These are phyloP conservation scores for Lactuca sativa DNA, from an alignment of 129 eudicot species.

Conservation along the genomic window DNA sequence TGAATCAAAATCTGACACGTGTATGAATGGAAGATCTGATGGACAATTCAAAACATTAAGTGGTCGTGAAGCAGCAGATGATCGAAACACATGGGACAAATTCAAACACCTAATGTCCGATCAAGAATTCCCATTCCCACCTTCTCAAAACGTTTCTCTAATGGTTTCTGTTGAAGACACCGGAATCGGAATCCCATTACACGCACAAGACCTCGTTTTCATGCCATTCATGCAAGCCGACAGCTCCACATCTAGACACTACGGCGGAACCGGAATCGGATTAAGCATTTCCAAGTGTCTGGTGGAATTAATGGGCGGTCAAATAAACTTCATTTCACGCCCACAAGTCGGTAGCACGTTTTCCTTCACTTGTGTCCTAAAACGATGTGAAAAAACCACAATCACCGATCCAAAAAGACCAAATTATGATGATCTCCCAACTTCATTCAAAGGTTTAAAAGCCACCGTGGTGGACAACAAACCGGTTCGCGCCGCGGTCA, in stretches of 20 bases:
- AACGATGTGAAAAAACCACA: slow-evolving; percentile 41
- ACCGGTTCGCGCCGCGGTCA: slow-evolving; percentile 66
- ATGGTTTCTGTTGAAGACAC: slow-evolving; percentile 85
- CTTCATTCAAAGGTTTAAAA: slow-evolving; percentile 56
- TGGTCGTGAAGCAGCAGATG: slow-evolving; percentile 73
- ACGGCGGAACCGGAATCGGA: slow-evolving; percentile 91
- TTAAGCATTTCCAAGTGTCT: slow-evolving; percentile 82
- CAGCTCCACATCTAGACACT: slow-evolving; percentile 79
- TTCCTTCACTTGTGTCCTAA: slow-evolving; percentile 60
- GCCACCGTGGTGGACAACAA: slow-evolving; percentile 69
- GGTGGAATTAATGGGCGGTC: slow-evolving; percentile 85
- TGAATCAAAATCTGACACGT: slow-evolving; percentile 44
- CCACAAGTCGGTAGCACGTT: slow-evolving; percentile 81
- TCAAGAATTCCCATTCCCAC: slow-evolving; percentile 38
- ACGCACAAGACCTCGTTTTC: slow-evolving; percentile 69
- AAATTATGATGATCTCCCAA: slow-evolving; percentile 46
- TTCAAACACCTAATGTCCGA: slow-evolving; percentile 53
- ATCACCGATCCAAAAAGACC: slow-evolving; percentile 38
- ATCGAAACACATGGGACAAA: slow-evolving; percentile 62
- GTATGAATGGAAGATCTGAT: slow-evolving; percentile 44
- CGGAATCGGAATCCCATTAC: slow-evolving; percentile 79
- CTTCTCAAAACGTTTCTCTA: slow-evolving; percentile 44
- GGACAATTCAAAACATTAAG: slow-evolving; percentile 60
- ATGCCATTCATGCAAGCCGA: slow-evolving; percentile 92
- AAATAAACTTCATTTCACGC: slow-evolving; percentile 61